Conservation (phyloP, 805 yeast species). For the Zygosaccharomyces siamensis region DNA sequence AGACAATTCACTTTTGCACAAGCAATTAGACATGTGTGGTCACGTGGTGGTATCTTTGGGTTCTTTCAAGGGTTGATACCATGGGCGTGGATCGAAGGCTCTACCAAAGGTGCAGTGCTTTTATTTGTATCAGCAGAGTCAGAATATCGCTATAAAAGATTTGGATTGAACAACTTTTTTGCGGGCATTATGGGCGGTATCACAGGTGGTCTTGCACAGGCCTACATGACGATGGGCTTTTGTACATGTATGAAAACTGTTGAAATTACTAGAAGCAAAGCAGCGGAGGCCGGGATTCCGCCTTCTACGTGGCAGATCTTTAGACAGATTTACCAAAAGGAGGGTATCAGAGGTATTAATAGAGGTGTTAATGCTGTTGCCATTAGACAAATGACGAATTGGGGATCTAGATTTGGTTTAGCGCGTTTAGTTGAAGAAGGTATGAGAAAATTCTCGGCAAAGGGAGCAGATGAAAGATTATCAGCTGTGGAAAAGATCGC, state of each 20-base stretch:
- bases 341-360: slow-evolving; percentile 92
- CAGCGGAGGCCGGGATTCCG: slow-evolving; percentile 49
- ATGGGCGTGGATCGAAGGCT: slow-evolving; percentile 99
- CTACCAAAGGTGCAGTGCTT: slow-evolving; percentile 97
- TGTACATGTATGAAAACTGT: slow-evolving; percentile 99
- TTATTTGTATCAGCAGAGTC: slow-evolving; percentile 90
- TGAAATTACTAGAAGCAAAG: slow-evolving; percentile 87
- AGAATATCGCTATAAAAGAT: slow-evolving; percentile 63
- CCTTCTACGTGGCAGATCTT: slow-evolving; percentile 82
- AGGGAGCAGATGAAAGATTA: slow-evolving; percentile 55
- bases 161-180: slow-evolving; percentile 67
- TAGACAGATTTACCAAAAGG: slow-evolving; percentile 72
- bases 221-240: slow-evolving; percentile 94
- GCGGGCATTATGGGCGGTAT: slow-evolving; percentile 96
- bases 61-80: slow-evolving; percentile 97
- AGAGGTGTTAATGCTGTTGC: slow-evolving; percentile 99
- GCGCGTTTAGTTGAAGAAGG: slow-evolving; percentile 86
- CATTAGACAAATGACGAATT: slow-evolving; percentile 96
- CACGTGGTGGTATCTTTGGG: slow-evolving; percentile 88
- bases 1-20: slow-evolving; percentile 62
- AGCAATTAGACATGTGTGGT: slow-evolving; percentile 75
- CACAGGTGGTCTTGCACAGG: slow-evolving; percentile 93
- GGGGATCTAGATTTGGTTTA: slow-evolving; percentile 97
- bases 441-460: slow-evolving; percentile 61
- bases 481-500: slow-evolving; percentile 73